phyloP scores from a whole-genome alignment of 176 grass and related monocot genomes.

The Tillandsia leiboldiana region DNA sequence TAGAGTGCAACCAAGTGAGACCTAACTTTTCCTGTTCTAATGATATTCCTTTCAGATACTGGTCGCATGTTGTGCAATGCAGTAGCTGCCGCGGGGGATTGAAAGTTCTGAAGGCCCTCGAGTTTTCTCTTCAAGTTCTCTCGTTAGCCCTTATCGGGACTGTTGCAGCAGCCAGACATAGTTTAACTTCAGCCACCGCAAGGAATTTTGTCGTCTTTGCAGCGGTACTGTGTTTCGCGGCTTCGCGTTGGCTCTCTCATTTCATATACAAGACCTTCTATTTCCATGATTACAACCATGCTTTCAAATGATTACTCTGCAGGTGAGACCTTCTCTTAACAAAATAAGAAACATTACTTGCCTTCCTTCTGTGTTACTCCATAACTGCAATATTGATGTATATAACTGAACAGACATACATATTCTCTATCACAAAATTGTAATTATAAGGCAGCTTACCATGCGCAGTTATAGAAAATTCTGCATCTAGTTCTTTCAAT shows the following conservation, averaged over 20 bases:
- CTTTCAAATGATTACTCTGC: constrained; percentile 42
- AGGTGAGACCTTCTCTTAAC: not conserved
- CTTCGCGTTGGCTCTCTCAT: constrained; percentile 50
- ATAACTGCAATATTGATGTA: too few species aligned
- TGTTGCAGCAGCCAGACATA: constrained; percentile 44
- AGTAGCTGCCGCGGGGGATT: constrained; percentile 49
- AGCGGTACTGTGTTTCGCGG: constrained; percentile 52
- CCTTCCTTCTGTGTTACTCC: too few species aligned
- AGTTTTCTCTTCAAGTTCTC: constrained; percentile 47
- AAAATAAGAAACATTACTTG: not conserved
- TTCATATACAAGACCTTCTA: constrained; percentile 89
- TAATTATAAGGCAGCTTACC: too few species aligned
- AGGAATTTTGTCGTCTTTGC: constrained; percentile 22
- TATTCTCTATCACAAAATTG: too few species aligned
- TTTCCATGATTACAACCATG: constrained; percentile 83
- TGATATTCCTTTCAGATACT: constrained; percentile 49
- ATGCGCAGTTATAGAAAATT: too few species aligned
- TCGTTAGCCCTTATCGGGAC: constrained; percentile 43
- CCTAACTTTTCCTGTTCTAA: not conserved
- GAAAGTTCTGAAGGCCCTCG: constrained; percentile 42
- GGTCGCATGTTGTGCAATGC: constrained; percentile 80
- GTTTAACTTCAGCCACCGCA: constrained; percentile 17
- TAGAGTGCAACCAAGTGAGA: too few species aligned
- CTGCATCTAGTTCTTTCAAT: too few species aligned
- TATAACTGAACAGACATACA: too few species aligned